A percentile compares a stretch with the other conserved stretches of the same genome.
Conservation (phyloP, 495 filamentous ascomycete species). For the Amniculicola lignicola region DNA sequence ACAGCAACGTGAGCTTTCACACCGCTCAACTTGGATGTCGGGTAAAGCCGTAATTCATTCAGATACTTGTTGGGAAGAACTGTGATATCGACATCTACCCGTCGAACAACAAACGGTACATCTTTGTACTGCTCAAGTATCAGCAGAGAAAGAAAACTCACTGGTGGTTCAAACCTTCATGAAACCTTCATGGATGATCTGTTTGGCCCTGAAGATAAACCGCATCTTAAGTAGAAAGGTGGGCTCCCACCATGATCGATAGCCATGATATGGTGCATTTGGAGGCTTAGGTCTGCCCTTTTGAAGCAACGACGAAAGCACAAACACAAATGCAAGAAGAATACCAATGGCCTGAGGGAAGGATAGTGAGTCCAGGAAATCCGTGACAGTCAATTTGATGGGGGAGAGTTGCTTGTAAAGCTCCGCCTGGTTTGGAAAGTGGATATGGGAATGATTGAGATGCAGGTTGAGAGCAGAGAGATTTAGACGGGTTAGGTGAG, state of each 20-base stretch:
- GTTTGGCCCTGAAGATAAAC: constrained; percentile 4
- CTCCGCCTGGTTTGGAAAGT: constrained; percentile 6
- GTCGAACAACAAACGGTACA: constrained; percentile 3
- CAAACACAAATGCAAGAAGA: background rate
- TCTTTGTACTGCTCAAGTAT: constrained; percentile 2
- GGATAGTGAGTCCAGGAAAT: background rate
- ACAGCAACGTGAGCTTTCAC: constrained; percentile 8
- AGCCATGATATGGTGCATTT: constrained; percentile 8
- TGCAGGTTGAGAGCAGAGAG: constrained; percentile 1
- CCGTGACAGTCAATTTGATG: background rate
- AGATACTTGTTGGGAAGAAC: constrained; percentile 15
- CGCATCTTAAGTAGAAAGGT: constrained; percentile 1
- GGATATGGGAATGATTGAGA: constrained; percentile 9
- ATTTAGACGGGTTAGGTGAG: constrained; percentile 2
- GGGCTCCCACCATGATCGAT: constrained; percentile 10
- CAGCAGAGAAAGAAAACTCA: background rate
- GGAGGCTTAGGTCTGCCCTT: background rate
- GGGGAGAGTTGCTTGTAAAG: constrained; percentile 9
- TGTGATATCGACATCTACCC: constrained; percentile 7
- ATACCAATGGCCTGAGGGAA: constrained; percentile 3
- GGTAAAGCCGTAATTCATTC: constrained; percentile 8
- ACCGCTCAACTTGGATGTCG: constrained; percentile 5
- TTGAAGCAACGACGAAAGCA: background rate
- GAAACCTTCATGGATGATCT: constrained; percentile 1
- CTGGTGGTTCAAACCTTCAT: background rate